Evolutionary conservation across 345 rosid species (phyloP), one percentile per base, ranked within the genome.

Genomic region (Anastatica hierochuntica): DNA sequence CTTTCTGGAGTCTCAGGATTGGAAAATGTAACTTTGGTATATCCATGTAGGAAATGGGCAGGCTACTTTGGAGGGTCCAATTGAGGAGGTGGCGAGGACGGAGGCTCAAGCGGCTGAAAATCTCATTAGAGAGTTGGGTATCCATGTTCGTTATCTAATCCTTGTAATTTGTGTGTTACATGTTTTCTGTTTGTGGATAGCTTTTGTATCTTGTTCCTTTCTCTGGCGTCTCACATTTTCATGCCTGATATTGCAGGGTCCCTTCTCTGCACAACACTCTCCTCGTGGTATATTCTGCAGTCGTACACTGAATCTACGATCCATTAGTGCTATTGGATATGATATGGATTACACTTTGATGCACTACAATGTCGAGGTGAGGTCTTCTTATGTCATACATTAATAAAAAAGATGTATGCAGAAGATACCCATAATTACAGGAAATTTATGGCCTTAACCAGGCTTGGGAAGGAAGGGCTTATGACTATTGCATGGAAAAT

Each of bases 391-490:
- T 30, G 18, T 6, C 43, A 18, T 44, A 48, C 27, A 18, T 45
- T 8, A 14, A 31, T 16, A 10, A 31, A n/a, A 14, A 19, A 4
- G n/a, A 1, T 15, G 0, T 40, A 29, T 14, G 27, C 43, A 36
- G 3, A 15, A 16, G 21, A 21, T 24, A 21, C 20, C 17, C 13
- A 2, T 26, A 14, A 2, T 4, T 67, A 49, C 15, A 35, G 10
- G 16, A 11, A 20, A 3, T 43, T 50, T 38, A 23, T 62, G 31
- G 40, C 37, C 40, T 67, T 45, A 16, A 26, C 48, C 73, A 90
- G 96, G 95, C 98, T 59, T 90, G 98, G 98, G 98, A 90, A 82
- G 98, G 98, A 42, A 77, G 81, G 36, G 98, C 98, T 47, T 90
- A 90, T 53, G 98, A 87, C 66, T 87, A 90, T 71, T 90, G 98